Base-by-base conservation (phyloP, 2,329 filamentous ascomycete species). In the Fusarium sp. region DNA sequence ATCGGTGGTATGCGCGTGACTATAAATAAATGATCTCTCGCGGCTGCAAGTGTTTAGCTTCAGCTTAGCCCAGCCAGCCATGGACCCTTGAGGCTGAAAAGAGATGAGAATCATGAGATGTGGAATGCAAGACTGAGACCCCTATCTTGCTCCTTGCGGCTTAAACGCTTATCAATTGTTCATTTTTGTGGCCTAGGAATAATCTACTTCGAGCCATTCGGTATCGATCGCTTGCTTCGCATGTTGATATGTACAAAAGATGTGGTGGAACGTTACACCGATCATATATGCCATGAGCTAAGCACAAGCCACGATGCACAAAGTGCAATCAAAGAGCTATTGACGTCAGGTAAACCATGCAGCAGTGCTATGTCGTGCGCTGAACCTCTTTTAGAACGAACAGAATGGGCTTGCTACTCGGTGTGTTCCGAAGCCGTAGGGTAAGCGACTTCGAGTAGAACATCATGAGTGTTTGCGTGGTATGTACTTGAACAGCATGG, bases 1-100 rank as follows among this genome's bases (percentile, higher is more conserved):
- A 52, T 46, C 40, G 24, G 43, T 37, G 39, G 39, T 19, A 44
- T 50, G 47, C 46, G 46, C 52, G 30, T 59, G 45, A 65, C 37
- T 43, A 35, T n/a, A 37, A 44, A 35, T 26, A 37, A 44, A 39
- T 56, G 19, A 40, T 40, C 24, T 35, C 26, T 22, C 19, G 32
- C 41, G 32, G 59, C 45, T 56, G 47, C 33, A n/a, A 28, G 24
- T 32, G 35, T 30, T 47, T 60, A 52, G 47, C 19, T 46, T 59
- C 46, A 47, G 58, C 47, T 52, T 22, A 53, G 41, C 28, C 43
- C 54, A 33, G 22, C 33, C 41, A 62, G 40, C 56, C 63, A 43
- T 62, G 47, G 47, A 66, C 63, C 63, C 62, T 49, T 52, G 46
- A 49, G 41, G 62, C 63, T 66, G 30, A 64, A 51, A 53, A 43